Evolutionary conservation across 805 yeast species (phyloP).

Genomic region (Candida jianshihensis): DNA sequence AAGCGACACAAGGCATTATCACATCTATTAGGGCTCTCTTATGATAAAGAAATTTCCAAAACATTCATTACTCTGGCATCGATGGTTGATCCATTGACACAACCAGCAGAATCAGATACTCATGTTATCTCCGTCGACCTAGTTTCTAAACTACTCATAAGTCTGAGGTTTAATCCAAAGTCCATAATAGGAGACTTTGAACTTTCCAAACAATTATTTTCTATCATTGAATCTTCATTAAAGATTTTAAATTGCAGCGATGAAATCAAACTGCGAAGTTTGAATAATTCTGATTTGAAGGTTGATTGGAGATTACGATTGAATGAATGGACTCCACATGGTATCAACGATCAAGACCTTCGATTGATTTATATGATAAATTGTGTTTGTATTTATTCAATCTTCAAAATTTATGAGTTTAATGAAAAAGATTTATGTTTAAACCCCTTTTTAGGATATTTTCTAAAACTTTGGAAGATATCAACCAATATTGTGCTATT

Average conservation of each 20-base stretch:
- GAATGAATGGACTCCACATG: constrained; percentile 32
- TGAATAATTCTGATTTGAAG: constrained; percentile 32
- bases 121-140: constrained; percentile 48
- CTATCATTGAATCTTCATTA: constrained; percentile 32
- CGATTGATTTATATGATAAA: constrained; percentile 39
- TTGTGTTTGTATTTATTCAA: constrained; percentile 35
- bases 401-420: constrained; percentile 34
- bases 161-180: constrained; percentile 23
- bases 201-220: constrained; percentile 25
- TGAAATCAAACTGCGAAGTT: constrained; percentile 32
- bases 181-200: constrained; percentile 29
- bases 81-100: constrained; percentile 58
- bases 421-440: constrained; percentile 33
- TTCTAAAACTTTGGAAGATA: constrained; percentile 59
- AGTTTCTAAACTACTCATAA: constrained; percentile 42
- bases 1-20: constrained; percentile 26
- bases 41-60: constrained; percentile 8
- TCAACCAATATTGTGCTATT: constrained; percentile 51
- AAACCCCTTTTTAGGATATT: constrained; percentile 57
- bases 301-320: constrained; percentile 27
- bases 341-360: constrained; percentile 29
- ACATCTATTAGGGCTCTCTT: constrained; percentile 19
- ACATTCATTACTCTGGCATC: constrained; percentile 26
- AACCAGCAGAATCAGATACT: constrained; percentile 54
- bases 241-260: constrained; percentile 34